Evolutionary conservation across 805 yeast species (phyloP).

Genomic region (Ogataea haglerorum): DNA sequence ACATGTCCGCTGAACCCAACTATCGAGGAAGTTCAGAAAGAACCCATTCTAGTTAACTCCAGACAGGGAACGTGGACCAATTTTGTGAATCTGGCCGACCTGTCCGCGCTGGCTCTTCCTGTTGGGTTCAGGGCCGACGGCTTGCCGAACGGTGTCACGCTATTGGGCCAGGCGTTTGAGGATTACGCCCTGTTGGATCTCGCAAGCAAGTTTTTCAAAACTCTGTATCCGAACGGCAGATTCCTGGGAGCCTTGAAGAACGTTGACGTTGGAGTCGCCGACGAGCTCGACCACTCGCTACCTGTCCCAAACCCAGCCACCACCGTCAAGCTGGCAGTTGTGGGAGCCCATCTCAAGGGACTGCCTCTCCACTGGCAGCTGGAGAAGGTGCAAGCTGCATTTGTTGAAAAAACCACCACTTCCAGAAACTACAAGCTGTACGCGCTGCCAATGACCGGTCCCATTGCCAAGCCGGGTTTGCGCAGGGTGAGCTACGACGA

Average conservation of each 20-base stretch:
- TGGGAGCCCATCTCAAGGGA: slow-evolving; percentile 91
- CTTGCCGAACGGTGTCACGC: slow-evolving; percentile 85
- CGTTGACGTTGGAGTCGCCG: slow-evolving; percentile 32
- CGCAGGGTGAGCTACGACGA: slow-evolving; percentile 51
- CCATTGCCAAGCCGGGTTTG: slow-evolving; percentile 86
- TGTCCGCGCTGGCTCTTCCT: slow-evolving; percentile 89
- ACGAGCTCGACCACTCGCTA: slow-evolving; percentile 42
- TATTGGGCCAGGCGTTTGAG: slow-evolving; percentile 75
- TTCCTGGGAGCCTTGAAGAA: slow-evolving; percentile 45
- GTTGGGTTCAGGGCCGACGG: slow-evolving; percentile 87
- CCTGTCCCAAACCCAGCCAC: slow-evolving; percentile 43
- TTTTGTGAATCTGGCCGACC: slow-evolving; percentile 90
- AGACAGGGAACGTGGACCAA: slow-evolving; percentile 98
- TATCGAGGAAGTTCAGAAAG: slow-evolving; percentile 63
- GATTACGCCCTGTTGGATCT: slow-evolving; percentile 86
- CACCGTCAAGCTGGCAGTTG: slow-evolving; percentile 78
- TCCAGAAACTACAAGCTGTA: slow-evolving; percentile 69
- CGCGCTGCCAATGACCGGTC: slow-evolving; percentile 80
- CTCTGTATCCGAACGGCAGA: slow-evolving; percentile 46
- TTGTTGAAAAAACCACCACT: slow-evolving; percentile 64
- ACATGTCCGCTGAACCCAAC: slow-evolving; percentile 93
- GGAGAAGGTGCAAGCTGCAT: slow-evolving; percentile 74
- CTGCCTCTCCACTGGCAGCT: slow-evolving; percentile 93
- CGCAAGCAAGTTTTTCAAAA: slow-evolving; percentile 66
- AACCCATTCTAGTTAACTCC: slow-evolving; percentile 82